Evolutionary conservation across 1,284 basidiomycete species (phyloP), one percentile per base, ranked within the genome.

Genomic region (Inonotus hispidus): DNA sequence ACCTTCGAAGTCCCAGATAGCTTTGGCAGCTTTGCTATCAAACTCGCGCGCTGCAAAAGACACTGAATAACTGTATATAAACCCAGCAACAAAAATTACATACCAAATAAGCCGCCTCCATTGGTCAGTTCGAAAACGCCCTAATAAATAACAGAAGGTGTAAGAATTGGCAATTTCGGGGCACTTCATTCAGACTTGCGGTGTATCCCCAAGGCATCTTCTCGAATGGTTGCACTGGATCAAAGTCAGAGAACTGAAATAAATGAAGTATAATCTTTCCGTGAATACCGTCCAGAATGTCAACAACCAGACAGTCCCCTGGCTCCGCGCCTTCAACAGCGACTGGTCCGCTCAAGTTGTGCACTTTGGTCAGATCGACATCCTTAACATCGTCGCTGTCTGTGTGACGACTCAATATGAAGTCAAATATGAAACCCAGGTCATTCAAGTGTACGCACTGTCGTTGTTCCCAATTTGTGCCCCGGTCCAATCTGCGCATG

Each of bases 201-300:
- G 87, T 88, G 69, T 90, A 92, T 0, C 89, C 90, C 90, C 89
- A 92, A 0, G 87, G 87, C 84, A 88, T 86, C 68, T 88, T 79
- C 23, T 87, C 84, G 68, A 89, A 90, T 2, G 88, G 85, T 19
- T 73, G 76, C 35, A 92, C 85, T 85, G 64, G 52, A 19, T 46
- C n/a, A n/a, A 27, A 3, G 27, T 35, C 25, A 32, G 55, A 29
- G 38, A 54, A 41, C 27, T 7, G 11, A 21, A 43, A 16, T 3
- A 4, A n/a, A 32, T 32, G 32, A 2, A n/a, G 32, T 11, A n/a
- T 6, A 52, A 35, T 14, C 14, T 19, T 5, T 3, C 5, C 25
- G 8, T 35, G 14, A 19, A 35, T 66, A 85, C 84, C 82, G 68
- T 92, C 88, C 19, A 92, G 73, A 60, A 92, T 88, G 63, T 92